A percentile compares a stretch with the other conserved stretches of the same genome.
Evolutionary conservation across 345 rosid species (phyloP).

Genomic region (Rhodamnia argentea): DNA sequence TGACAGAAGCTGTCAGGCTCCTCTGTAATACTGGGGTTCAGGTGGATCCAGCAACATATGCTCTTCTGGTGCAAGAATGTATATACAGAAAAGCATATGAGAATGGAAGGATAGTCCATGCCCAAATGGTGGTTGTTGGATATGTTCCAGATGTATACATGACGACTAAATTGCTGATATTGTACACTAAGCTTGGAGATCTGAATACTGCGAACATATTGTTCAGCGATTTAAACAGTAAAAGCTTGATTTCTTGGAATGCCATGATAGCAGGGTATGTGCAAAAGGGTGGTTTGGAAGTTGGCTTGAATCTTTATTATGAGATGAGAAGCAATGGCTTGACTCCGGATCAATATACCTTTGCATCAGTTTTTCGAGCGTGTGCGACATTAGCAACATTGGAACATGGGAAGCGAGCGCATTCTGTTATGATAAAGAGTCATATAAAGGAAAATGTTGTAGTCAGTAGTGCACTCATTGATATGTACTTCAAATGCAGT

Average conservation of each 20-base stretch:
- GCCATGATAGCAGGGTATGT: constrained; percentile 52
- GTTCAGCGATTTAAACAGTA: constrained; percentile 17
- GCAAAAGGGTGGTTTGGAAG: constrained; percentile 32
- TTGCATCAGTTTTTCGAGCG: constrained; percentile 63
- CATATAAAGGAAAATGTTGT: constrained; percentile 35
- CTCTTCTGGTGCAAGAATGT: constrained; percentile 62
- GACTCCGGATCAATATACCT: constrained; percentile 52
- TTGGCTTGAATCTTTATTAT: constrained; percentile 35
- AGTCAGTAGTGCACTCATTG: constrained; percentile 52
- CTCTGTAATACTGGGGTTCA: constrained; percentile 26
- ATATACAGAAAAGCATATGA: constrained; percentile 29
- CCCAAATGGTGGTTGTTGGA: constrained; percentile 57
- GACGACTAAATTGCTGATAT: constrained; percentile 48
- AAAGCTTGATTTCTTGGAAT: constrained; percentile 42
- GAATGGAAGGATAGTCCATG: constrained; percentile 50
- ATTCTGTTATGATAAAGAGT: constrained; percentile 42
- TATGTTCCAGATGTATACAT: constrained; percentile 32
- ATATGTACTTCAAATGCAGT: constrained; percentile 78
- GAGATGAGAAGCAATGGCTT: constrained; percentile 36
- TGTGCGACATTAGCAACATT: constrained; percentile 51
- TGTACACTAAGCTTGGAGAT: constrained; percentile 46
- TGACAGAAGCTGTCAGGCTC: constrained; percentile 54
- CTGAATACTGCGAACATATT: constrained; percentile 27
- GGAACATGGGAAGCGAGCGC: constrained; percentile 52
- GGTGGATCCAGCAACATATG: constrained; percentile 30